Evolutionary conservation across 306 rosid species (phyloP), one percentile per base, ranked within the genome.

Genomic region (Castanea crenata): DNA sequence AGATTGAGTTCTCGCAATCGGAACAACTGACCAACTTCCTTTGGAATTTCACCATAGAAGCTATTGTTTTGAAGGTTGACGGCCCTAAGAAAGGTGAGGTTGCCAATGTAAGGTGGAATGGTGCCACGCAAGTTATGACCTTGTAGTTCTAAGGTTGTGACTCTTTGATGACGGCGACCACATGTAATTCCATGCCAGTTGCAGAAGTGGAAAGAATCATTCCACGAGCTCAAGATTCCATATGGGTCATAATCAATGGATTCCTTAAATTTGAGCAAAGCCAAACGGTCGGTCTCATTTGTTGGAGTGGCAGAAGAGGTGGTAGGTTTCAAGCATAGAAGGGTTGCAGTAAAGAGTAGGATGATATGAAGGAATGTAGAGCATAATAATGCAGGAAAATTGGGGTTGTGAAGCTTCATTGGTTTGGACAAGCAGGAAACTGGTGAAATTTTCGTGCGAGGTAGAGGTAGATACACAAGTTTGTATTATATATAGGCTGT

Each of bases 101-200:
- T 32, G 35, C 4, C 35, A 32, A 32, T 32, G 35, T 32, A 32
- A 32, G 35, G 35, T 4, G 35, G 4, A 32, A 32, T 32, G 4
- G 5, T 32, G 4, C 35, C 35, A 41, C 2, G 8, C 49, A 41
- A 41, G 6, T 41, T 41, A 8, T 5, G 8, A 0, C 10, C 2
- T 41, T 6, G 0, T 10, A 86, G 46, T 10, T 49, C 46, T 76
- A 88, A 15, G 52, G 55, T 58, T 3, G 9, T 82, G 10, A 84
- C 86, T 56, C 83, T 83, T 54, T 81, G 86, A 34, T 82, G 73
- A 31, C n/a, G 11, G 16, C 0, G 5, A 8, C 90, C 64, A 64
- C 90, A 89, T 4, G 86, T 73, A 70, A 86, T 31, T 69, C 92
- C 92, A 31, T 14, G 41, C 92, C 90, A 89, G 1, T 38, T 69